phyloP scores from a whole-genome alignment of 768 basidiomycete species.

The Tulasnella sp. region DNA sequence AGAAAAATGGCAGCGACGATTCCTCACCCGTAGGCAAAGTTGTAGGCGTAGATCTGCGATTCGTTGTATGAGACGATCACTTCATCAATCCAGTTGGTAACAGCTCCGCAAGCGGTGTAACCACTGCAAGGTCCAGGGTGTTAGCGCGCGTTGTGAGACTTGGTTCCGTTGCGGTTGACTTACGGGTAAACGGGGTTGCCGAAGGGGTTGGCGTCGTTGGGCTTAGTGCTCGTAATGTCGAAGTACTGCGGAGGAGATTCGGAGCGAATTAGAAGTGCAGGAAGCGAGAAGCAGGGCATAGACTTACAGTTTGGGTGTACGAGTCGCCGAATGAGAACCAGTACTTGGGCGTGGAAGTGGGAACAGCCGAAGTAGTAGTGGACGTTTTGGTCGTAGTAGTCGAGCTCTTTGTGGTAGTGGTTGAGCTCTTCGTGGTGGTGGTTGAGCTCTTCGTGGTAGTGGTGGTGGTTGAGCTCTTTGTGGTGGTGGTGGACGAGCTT shows the following conservation, averaged over 20 bases:
- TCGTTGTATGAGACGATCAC: constrained; percentile 43
- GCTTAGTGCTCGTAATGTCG: constrained; percentile 40
- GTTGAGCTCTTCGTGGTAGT: too few species aligned
- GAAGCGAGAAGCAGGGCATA: not conserved
- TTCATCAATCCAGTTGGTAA: constrained; percentile 20
- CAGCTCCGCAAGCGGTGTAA: constrained; percentile 37
- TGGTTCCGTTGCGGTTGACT: not conserved
- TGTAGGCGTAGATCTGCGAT: constrained; percentile 54
- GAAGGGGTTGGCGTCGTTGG: constrained; percentile 41
- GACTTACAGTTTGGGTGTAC: constrained; percentile 51
- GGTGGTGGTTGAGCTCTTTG: too few species aligned
- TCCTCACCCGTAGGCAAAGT: constrained; percentile 68
- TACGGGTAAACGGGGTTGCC: not conserved
- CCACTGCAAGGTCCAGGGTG: constrained; percentile 36
- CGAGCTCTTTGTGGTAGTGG: too few species aligned
- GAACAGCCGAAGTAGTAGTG: constrained; percentile 30
- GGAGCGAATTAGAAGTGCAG: constrained; percentile 35
- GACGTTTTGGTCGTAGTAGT: not conserved
- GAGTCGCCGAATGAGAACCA: constrained; percentile 53
- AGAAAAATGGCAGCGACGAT: constrained; percentile 33
- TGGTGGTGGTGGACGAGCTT: not conserved
- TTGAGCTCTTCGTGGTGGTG: too few species aligned
- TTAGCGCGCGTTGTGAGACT: not conserved
- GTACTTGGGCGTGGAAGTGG: constrained; percentile 35
- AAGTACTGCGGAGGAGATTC: constrained; percentile 10